phyloP scores from a whole-genome alignment of 352 stramenopile genomes.

The Pythium rhizo-oryzae region DNA sequence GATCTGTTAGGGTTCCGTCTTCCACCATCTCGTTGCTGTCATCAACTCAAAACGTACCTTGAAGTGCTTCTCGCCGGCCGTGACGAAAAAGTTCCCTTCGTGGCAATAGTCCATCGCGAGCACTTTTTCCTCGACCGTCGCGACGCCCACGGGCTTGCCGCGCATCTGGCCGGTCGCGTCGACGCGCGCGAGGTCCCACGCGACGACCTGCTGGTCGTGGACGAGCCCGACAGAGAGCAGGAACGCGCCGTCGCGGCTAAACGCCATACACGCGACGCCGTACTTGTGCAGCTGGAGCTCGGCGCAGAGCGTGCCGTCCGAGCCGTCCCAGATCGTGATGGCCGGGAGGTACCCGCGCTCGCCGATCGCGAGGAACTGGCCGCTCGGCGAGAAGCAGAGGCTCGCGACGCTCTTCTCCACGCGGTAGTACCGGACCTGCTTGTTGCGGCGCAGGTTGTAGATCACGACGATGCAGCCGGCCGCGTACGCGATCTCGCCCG shows the following conservation, averaged over 20 bases:
- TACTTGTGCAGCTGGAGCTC: conserved; percentile 86
- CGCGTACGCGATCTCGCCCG: conserved; percentile 83
- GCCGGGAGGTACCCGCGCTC: conserved; percentile 83
- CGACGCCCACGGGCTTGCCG: conserved; percentile 44
- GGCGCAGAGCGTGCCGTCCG: conserved; percentile 73
- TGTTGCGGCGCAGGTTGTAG: conserved; percentile 86
- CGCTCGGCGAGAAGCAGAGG: conserved; percentile 81
- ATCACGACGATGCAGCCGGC: conserved; percentile 91
- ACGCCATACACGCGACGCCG: conserved; percentile 79
- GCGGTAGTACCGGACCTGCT: conserved; percentile 89
- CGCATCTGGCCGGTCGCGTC: conserved; percentile 29
- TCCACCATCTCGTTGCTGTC: no score
- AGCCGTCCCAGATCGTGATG: conserved; percentile 88
- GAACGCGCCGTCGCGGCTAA: conserved; percentile 62
- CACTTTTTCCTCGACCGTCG: conserved; percentile 69
- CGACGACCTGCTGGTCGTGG: conserved; percentile 82
- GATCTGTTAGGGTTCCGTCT: no score
- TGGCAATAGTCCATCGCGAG: conserved; percentile 70
- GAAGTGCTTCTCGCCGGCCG: conserved; percentile 78
- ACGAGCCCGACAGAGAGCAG: conserved; percentile 78
- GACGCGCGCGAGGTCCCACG: conserved; percentile 58
- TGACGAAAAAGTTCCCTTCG: conserved; percentile 81
- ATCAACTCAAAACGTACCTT: conserved; percentile 39
- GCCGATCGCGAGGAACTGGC: conserved; percentile 86
- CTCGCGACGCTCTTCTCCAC: conserved; percentile 85